These are phyloP conservation scores for Eimeria praecox DNA, from an alignment of 169 alveolate genomes.

Conservation along the genomic window DNA sequence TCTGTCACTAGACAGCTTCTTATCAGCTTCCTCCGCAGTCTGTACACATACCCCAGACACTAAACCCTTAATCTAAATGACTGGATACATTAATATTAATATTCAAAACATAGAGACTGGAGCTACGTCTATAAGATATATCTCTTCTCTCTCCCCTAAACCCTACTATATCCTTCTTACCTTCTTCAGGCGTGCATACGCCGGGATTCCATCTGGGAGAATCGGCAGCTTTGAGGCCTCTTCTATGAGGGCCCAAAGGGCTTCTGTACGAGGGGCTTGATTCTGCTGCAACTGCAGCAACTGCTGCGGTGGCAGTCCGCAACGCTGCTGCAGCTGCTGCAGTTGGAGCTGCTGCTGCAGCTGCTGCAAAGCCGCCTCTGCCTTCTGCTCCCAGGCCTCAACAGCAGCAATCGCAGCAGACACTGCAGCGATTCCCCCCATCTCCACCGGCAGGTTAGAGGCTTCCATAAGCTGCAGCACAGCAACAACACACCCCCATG, in stretches of 20 bases:
- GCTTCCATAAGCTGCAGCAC: conserved; percentile 62
- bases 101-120: too few relatives aligned
- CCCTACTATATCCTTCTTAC: conserved; percentile 10
- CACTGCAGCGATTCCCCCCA: conserved; percentile 42
- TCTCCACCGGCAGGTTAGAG: conserved; percentile 55
- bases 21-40: conserved; percentile 56
- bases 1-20: conserved; percentile 47
- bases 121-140: too few relatives aligned
- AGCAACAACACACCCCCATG: conserved; percentile 13
- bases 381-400: conserved; percentile 56
- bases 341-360: conserved; percentile 69
- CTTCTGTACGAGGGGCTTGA: conserved; percentile 35
- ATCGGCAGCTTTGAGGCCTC: conserved; percentile 59
- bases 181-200: conserved; percentile 32
- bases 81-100: too few relatives aligned
- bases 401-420: conserved; percentile 63
- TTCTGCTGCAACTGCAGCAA: conserved; percentile 59
- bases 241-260: conserved; percentile 52
- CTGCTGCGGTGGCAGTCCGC: conserved; percentile 67
- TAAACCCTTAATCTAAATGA: not conserved
- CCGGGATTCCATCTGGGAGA: conserved; percentile 55
- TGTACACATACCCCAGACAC: conserved; percentile 12
- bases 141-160: too few relatives aligned
- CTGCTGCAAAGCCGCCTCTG: conserved; percentile 66
- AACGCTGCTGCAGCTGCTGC: conserved; percentile 64